Evolutionary conservation across 1,284 basidiomycete species (phyloP), one percentile per base, ranked within the genome.

Genomic region (Trichosporon sp.): DNA sequence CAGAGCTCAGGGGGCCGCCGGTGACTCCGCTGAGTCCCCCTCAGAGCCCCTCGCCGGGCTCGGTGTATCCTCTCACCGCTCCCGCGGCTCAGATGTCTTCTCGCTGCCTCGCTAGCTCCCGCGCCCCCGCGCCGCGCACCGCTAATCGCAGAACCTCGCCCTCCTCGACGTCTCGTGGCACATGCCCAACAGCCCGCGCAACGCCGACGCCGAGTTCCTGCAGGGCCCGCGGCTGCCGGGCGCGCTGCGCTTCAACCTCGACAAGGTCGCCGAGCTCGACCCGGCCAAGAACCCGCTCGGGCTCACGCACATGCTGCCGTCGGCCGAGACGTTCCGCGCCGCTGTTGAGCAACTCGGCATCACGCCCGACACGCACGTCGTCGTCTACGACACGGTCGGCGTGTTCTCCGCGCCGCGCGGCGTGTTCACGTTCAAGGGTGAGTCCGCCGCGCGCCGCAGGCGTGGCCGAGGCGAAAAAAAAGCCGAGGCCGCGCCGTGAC

Each of bases 241-340:
- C 6, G 89, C 94, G 0, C 88, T 86, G 32, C 92, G 91, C 77
- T 87, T 95, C 76, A 91, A 97, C 80, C 86, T 98, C 42, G 95
- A 96, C 81, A 86, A 88, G 64, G 79, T 86, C 15, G 84, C 86
- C 25, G 78, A 80, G 60, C 70, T 71, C 70, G 72, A 74, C 15
- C 87, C 70, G 78, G 87, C 9, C 87, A 90, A 77, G 85, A 89
- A 76, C 73, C 80, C 79, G 8, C 85, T 94, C 4, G 91, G 90
- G 13, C 85, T 98, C 21, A 91, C 91, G 76, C 95, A 98, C 83
- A 98, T 98, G 95, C 90, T 98, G 87, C 96, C 96, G 3, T 83
- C 86, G 21, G 85, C 84, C 32, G 85, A 87, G 51, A 83, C 85
- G n/a, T 98, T 98, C 81, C 89, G 90, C 18, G 84, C 87, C 68